phyloP scores from a whole-genome alignment of 306 rosid species.

The Coriaria nepalensis region DNA sequence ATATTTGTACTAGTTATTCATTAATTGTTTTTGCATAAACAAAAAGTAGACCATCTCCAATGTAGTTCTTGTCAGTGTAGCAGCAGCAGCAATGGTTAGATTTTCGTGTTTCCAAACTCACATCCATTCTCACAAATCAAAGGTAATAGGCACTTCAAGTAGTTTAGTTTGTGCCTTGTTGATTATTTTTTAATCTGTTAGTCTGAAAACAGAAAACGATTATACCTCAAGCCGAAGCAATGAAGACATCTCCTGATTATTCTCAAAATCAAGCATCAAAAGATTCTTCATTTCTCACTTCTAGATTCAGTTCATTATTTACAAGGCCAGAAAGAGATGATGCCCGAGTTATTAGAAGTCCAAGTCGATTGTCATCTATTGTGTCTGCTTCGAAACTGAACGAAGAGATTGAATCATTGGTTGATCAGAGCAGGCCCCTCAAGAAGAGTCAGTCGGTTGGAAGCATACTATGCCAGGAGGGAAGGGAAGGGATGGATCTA shows the following conservation, averaged over 20 bases:
- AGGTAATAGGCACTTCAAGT: constrained; percentile 33
- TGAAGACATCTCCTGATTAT: constrained; percentile 32
- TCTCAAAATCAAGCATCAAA: constrained; percentile 24
- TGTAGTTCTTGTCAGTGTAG: constrained; percentile 30
- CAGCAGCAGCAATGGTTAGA: constrained; percentile 40
- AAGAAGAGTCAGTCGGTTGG: constrained; percentile 60
- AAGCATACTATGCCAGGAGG: constrained; percentile 37
- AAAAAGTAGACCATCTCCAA: constrained; percentile 17
- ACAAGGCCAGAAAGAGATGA: constrained; percentile 10
- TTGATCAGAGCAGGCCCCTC: constrained; percentile 15
- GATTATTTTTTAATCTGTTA: constrained; percentile 18
- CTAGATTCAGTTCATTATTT: constrained; percentile 18
- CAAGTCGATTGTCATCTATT: constrained; percentile 25
- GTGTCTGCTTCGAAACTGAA: too few species aligned
- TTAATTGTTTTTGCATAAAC: constrained; percentile 12
- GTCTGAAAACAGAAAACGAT: constrained; percentile 46
- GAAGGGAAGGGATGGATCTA: constrained; percentile 27
- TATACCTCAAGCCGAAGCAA: constrained; percentile 37
- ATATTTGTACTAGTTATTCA: too few species aligned
- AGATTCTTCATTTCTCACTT: constrained; percentile 18
- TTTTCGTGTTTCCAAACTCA: constrained; percentile 69
- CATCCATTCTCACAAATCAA: constrained; percentile 36
- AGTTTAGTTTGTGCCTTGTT: background rate
- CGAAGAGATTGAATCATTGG: constrained; percentile 18
- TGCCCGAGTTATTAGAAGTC: constrained; percentile 14